Base-by-base conservation (phyloP, 345 rosid species). In the Salix suchowensis region DNA sequence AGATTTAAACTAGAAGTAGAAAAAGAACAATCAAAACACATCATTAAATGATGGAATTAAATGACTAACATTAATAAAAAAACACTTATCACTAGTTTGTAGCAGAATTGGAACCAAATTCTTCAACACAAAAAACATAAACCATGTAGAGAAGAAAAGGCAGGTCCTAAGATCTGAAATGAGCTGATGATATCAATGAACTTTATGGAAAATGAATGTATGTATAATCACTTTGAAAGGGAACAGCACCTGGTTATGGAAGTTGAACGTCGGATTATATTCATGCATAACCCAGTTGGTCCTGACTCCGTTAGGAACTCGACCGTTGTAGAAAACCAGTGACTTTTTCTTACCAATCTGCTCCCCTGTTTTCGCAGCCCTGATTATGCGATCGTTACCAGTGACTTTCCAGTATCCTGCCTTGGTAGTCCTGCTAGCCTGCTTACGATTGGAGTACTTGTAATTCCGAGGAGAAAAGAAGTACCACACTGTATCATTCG, bases 401-500 rank as follows among this genome's bases (percentile, higher is more conserved):
- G 71, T 68, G 44, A n/a, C 54, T 68, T 68, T 68, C 71, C 71
- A 68, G 50, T 37, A 68, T 21, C 71, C 71, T 7, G 30, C 10
- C 18, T 40, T 8, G 0, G 71, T 68, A 16, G 71, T 68, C 28
- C 71, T 37, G 3, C 23, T 68, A n/a, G 16, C 24, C 52, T 52
- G 26, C 71, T 68, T 52, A 40, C 71, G 42, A 1, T 68, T 68
- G 50, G 50, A 11, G 50, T 68, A 23, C 54, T n/a, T 68, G 50
- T 40, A 68, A 39, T 37, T 40, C 1, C 30, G 54, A 23, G 54
- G 71, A 39, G 28, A 39, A 26, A 68, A 68, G 52, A 68, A 68
- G 42, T 68, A 68, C 16, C 71, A 68, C 15, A 40, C 52, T 61
- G 76, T 68, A 67, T 86, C 81, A 11, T 65, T 72, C 14, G 88